Percentiles rank a stretch among this genome's conserved stretches.
phyloP scores from a whole-genome alignment of 1,284 basidiomycete species.

The Leccinum fallax region DNA sequence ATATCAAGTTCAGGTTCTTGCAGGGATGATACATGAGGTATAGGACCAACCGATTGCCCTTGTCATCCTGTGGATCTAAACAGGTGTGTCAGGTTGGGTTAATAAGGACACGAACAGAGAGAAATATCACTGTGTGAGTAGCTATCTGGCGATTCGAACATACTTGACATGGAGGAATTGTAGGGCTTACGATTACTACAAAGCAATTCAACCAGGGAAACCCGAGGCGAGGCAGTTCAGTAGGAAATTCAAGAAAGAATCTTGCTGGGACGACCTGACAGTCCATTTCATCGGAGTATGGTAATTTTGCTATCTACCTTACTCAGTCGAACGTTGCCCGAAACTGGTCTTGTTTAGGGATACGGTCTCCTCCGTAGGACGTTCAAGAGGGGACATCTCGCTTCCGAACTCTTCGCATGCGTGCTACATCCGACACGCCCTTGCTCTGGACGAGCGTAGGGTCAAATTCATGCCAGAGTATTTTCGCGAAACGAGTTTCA shows the following conservation, averaged over 20 bases:
- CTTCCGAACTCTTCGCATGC: slow-evolving; percentile 20
- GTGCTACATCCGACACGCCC: slow-evolving; percentile 40
- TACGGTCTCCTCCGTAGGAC: slow-evolving; percentile 38
- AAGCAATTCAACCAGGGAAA: slow-evolving; percentile 6
- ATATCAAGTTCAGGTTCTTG: neutral
- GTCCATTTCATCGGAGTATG: slow-evolving; percentile 42
- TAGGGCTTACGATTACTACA: slow-evolving; percentile 41
- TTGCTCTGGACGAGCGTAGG: slow-evolving; percentile 39
- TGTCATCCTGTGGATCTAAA: neutral
- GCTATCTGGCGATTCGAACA: neutral
- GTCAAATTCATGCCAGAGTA: slow-evolving; percentile 42
- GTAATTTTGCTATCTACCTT: slow-evolving; percentile 6
- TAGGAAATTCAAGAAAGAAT: neutral
- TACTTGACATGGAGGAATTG: neutral
- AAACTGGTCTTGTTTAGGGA: slow-evolving; percentile 35
- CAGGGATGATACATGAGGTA: neutral
- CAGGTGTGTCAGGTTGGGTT: slow-evolving; percentile 14
- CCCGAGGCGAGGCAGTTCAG: neutral
- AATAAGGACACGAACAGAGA: slow-evolving; percentile 9
- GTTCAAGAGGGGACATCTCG: slow-evolving; percentile 18
- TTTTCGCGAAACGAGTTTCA: slow-evolving; percentile 12
- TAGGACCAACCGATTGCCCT: neutral
- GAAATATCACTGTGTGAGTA: slow-evolving; percentile 16
- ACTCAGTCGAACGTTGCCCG: neutral
- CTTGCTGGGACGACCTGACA: slow-evolving; percentile 12